Evolutionary conservation across 192 early-diverging fungal species (phyloP).

Genomic region (Coemansia sp.): DNA sequence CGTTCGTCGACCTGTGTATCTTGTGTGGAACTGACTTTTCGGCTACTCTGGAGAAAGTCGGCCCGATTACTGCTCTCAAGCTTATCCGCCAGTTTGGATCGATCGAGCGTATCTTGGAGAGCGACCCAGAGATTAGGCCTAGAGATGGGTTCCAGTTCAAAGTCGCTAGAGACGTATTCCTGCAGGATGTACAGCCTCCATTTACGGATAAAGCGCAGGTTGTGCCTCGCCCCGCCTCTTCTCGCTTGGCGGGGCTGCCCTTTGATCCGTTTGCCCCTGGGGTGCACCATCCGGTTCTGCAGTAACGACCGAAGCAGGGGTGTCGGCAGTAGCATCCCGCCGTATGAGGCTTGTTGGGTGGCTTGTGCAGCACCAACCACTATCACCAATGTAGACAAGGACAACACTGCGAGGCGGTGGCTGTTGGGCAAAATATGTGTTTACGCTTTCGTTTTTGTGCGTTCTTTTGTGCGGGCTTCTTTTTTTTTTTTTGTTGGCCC

Average conservation of each 20-base stretch:
- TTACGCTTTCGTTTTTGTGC: background rate
- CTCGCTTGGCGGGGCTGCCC: background rate
- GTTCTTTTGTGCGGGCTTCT: background rate
- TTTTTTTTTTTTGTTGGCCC: background rate
- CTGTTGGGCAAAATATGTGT: background rate
- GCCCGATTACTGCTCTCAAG: constrained; percentile 63
- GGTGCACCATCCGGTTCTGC: background rate
- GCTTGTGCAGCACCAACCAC: constrained; percentile 1
- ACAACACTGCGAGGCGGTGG: background rate
- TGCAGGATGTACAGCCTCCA: constrained; percentile 13
- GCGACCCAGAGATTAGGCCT: constrained; percentile 28
- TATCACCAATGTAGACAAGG: background rate
- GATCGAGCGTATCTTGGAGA: constrained; percentile 62
- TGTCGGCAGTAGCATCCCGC: background rate
- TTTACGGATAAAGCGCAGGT: constrained; percentile 26
- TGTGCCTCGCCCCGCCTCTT: background rate
- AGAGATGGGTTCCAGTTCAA: constrained; percentile 45
- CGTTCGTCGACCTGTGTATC: constrained; percentile 75
- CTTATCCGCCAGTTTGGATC: constrained; percentile 62
- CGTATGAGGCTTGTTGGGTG: background rate
- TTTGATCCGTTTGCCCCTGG: constrained; percentile 9
- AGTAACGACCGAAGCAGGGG: background rate
- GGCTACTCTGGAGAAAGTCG: constrained; percentile 65
- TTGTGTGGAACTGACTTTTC: constrained; percentile 79
- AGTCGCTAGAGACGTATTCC: constrained; percentile 46